These are phyloP conservation scores for Diaporthe australafricana DNA, from an alignment of 2,329 filamentous ascomycete species.

Conservation along the genomic window DNA sequence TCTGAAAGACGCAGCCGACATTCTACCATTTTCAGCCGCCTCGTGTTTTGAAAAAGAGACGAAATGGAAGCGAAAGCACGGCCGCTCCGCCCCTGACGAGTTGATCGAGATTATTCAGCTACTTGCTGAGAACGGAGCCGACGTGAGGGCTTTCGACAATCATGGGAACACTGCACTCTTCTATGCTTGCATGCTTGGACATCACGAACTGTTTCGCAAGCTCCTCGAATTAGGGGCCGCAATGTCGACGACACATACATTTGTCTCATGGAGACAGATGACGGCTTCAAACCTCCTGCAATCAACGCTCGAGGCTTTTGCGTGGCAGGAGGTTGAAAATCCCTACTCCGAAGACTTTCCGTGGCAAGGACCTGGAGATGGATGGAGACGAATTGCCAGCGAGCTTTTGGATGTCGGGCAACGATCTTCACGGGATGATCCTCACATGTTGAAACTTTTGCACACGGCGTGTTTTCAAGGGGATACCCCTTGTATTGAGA, in stretches of 20 bases:
- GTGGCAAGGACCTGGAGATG: not conserved
- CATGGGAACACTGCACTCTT: conserved; percentile 14
- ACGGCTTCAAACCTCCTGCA: not conserved
- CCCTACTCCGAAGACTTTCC: not conserved
- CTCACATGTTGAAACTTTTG: not conserved
- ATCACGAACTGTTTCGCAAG: not conserved
- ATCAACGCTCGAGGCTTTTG: not conserved
- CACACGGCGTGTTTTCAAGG: conserved; percentile 12
- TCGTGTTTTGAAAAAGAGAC: not conserved
- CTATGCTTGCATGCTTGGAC: conserved; percentile 18
- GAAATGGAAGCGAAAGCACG: not conserved
- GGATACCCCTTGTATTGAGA: not conserved
- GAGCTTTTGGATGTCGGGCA: not conserved
- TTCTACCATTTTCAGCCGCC: not conserved
- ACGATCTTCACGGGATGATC: not conserved
- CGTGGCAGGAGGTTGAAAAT: not conserved
- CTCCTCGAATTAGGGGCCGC: not conserved
- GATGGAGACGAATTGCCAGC: not conserved
- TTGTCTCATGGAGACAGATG: not conserved
- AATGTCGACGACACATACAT: not conserved
- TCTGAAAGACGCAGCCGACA: not conserved
- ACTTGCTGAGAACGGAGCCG: not conserved
- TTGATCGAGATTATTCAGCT: not conserved
- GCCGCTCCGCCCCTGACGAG: not conserved
- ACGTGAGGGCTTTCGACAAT: conserved; percentile 9